These are phyloP conservation scores for Fusarium sp. DNA, from an alignment of 2,329 filamentous ascomycete species.

Conservation along the genomic window DNA sequence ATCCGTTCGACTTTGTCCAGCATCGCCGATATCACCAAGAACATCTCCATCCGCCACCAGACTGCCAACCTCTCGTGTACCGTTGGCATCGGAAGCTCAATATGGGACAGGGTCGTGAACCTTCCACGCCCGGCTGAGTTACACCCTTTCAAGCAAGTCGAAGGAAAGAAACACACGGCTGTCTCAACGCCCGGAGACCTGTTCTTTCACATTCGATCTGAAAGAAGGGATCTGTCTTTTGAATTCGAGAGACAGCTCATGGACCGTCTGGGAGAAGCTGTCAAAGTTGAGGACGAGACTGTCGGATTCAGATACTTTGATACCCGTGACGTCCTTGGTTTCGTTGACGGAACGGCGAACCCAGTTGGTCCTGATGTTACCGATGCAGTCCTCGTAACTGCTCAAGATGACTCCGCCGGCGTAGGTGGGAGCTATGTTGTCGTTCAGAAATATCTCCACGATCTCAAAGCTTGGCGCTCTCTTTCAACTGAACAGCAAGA, in stretches of 20 bases:
- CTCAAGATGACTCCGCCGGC: conserved; percentile 52
- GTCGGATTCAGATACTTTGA: conserved; percentile 71
- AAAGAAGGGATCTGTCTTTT: conserved; percentile 67
- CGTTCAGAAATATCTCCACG: conserved; percentile 69
- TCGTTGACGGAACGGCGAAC: conserved; percentile 71
- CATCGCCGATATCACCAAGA: conserved; percentile 62
- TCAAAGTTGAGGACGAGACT: conserved; percentile 64
- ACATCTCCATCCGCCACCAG: conserved; percentile 63
- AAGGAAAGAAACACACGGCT: conserved; percentile 62
- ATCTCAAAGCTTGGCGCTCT: conserved; percentile 59
- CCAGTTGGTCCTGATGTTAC: conserved; percentile 60
- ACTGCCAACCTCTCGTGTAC: conserved; percentile 61
- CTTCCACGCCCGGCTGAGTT: conserved; percentile 63
- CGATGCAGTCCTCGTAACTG: conserved; percentile 57
- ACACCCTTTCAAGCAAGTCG: conserved; percentile 60
- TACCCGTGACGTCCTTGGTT: conserved; percentile 68
- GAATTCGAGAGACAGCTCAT: conserved; percentile 69
- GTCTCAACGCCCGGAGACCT: conserved; percentile 68
- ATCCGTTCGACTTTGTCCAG: conserved; percentile 59
- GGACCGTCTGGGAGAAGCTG: conserved; percentile 59
- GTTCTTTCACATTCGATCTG: conserved; percentile 69
- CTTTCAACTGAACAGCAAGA: conserved; percentile 66
- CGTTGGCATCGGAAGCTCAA: conserved; percentile 64
- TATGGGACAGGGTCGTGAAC: conserved; percentile 61
- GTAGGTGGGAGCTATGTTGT: conserved; percentile 69